Percentiles rank a stretch among this genome's conserved stretches.
These are phyloP conservation scores for Penicillium canescens DNA, from an alignment of 495 filamentous ascomycete genomes.

Conservation along the genomic window DNA sequence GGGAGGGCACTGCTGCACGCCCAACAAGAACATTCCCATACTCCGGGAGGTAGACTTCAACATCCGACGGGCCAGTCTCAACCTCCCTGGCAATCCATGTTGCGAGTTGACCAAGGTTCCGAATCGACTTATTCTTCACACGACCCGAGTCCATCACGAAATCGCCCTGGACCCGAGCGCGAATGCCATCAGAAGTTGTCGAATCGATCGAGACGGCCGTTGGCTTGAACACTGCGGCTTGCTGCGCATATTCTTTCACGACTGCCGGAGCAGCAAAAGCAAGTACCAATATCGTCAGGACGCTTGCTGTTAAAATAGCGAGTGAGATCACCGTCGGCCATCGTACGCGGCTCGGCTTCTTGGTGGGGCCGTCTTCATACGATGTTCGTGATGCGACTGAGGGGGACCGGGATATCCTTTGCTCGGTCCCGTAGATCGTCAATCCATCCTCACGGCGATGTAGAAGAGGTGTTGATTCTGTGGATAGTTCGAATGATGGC, in stretches of 20 bases:
- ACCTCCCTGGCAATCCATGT: slow-evolving; percentile 79
- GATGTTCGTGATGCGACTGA: slow-evolving; percentile 17
- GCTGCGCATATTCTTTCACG: slow-evolving; percentile 79
- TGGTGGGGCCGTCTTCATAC: slow-evolving; percentile 14
- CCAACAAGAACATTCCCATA: slow-evolving; percentile 78
- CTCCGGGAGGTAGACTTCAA: slow-evolving; percentile 80
- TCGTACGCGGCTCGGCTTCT: slow-evolving; percentile 36
- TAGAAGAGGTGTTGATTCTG: slow-evolving; percentile 46
- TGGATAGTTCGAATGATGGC: slow-evolving; percentile 37
- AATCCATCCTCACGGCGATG: slow-evolving; percentile 37
- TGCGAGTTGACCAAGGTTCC: slow-evolving; percentile 72
- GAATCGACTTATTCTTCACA: slow-evolving; percentile 66
- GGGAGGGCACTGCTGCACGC: slow-evolving; percentile 68
- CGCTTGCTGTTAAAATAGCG: slow-evolving; percentile 41
- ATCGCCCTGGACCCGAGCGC: slow-evolving; percentile 74
- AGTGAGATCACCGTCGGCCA: slow-evolving; percentile 62
- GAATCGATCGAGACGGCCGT: slow-evolving; percentile 79
- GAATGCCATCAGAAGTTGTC: slow-evolving; percentile 74
- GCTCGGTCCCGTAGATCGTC: slow-evolving; percentile 35
- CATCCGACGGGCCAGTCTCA: slow-evolving; percentile 65
- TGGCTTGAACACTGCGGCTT: slow-evolving; percentile 78
- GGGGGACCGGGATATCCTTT: slow-evolving; percentile 17
- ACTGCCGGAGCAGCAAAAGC: slow-evolving; percentile 80
- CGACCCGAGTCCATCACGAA: slow-evolving; percentile 75
- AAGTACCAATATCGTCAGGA: slow-evolving; percentile 55